Evolutionary conservation across 2,329 filamentous ascomycete genomes (phyloP).

Genomic region (Phaeosphaeriaceae sp.): DNA sequence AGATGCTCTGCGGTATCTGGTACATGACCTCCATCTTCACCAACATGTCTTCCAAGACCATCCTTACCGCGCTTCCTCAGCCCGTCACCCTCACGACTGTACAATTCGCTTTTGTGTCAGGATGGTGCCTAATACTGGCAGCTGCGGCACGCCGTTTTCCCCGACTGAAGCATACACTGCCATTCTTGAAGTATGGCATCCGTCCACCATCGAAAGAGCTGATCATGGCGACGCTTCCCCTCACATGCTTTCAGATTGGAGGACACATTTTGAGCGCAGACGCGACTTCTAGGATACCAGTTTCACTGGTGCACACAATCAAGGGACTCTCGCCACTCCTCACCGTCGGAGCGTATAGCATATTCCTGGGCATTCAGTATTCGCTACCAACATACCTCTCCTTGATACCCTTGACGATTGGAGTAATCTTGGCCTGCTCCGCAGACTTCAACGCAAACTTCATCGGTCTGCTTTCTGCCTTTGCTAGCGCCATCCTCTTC

Average conservation of each 20-base stretch:
- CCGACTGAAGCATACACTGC: constrained; percentile 71
- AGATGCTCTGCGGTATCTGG: constrained; percentile 89
- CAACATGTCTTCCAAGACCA: constrained; percentile 97
- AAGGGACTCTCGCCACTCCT: constrained; percentile 96
- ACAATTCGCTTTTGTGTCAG: constrained; percentile 92
- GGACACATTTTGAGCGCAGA: constrained; percentile 94
- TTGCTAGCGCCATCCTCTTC: constrained; percentile 90
- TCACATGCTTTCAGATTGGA: constrained; percentile 90
- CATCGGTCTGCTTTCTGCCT: constrained; percentile 86
- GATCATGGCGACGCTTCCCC: constrained; percentile 84
- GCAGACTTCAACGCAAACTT: constrained; percentile 89
- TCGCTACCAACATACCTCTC: constrained; percentile 77
- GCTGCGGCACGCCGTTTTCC: constrained; percentile 78
- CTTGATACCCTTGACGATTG: constrained; percentile 85
- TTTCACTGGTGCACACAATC: constrained; percentile 97
- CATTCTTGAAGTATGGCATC: constrained; percentile 84
- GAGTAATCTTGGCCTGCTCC: constrained; percentile 96
- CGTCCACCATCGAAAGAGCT: constrained; percentile 81
- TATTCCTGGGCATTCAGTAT: constrained; percentile 89
- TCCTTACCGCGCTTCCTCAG: constrained; percentile 88
- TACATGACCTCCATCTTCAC: constrained; percentile 95
- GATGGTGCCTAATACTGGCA: constrained; percentile 82
- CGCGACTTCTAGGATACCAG: constrained; percentile 91
- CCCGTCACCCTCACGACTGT: constrained; percentile 90
- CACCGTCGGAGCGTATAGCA: constrained; percentile 89